Evolutionary conservation across 2,329 filamentous ascomycete genomes (phyloP).

Genomic region (Alternaria tenuissima): DNA sequence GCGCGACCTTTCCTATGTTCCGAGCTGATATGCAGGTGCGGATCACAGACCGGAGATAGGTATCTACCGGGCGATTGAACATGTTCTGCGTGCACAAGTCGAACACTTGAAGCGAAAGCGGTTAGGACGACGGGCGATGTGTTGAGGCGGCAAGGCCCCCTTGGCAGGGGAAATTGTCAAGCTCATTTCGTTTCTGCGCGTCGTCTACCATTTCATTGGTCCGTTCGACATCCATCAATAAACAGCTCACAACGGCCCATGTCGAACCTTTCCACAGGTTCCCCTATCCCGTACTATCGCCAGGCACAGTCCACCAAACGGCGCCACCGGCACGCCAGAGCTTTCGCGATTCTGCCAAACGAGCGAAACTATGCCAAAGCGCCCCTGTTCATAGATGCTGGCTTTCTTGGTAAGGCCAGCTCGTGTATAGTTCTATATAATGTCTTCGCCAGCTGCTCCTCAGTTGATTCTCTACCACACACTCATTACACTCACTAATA

Average conservation of each 20-base stretch:
- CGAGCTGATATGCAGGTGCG: conserved; percentile 13
- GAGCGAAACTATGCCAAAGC: conserved; percentile 35
- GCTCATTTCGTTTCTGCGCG: conserved; percentile 45
- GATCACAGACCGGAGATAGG: conserved; percentile 8
- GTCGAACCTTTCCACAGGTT: conserved; percentile 32
- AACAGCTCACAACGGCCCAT: conserved; percentile 36
- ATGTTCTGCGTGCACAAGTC: conserved; percentile 21
- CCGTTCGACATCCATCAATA: conserved; percentile 40
- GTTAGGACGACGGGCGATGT: conserved; percentile 32
- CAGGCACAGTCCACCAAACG: conserved; percentile 30
- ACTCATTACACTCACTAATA: conserved; percentile 47
- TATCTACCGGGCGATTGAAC: conserved; percentile 21
- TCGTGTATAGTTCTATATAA: conserved; percentile 46
- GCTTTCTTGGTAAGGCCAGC: conserved; percentile 35
- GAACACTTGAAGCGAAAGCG: conserved; percentile 26
- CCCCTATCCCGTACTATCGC: conserved; percentile 46
- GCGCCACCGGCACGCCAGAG: conserved; percentile 39
- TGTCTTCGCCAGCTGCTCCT: conserved; percentile 31
- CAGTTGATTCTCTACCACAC: conserved; percentile 46
- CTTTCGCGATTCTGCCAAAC: conserved; percentile 32
- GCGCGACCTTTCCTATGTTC: conserved; percentile 11
- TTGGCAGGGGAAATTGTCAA: conserved; percentile 42
- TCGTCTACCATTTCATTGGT: conserved; percentile 33
- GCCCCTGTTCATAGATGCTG: conserved; percentile 35
- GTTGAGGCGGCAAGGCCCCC: conserved; percentile 41